These are phyloP conservation scores for Syzygium jambos DNA, from an alignment of 345 rosid genomes.

Conservation along the genomic window DNA sequence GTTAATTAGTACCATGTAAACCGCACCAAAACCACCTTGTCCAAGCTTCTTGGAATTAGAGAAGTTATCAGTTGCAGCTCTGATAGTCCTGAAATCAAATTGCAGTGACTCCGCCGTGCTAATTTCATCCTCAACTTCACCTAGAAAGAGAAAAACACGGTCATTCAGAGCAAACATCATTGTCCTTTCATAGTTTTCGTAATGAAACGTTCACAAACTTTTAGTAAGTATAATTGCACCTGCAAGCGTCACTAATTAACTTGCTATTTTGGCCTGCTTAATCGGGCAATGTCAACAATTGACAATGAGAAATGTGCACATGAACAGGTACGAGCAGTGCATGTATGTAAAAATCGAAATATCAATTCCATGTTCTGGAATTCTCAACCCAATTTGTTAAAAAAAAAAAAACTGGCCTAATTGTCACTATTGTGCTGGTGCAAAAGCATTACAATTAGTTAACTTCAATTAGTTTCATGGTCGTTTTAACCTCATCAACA, in stretches of 20 bases:
- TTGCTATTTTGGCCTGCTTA: too few relatives aligned
- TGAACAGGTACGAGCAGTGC: too few relatives aligned
- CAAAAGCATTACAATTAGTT: neutral
- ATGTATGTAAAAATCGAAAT: neutral
- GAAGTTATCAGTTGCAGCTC: constrained; percentile 12
- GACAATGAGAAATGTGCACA: too few relatives aligned
- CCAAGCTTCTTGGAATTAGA: constrained; percentile 22
- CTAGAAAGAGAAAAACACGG: neutral
- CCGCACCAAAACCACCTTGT: constrained; percentile 20
- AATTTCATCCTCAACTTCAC: neutral
- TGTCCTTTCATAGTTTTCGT: too few relatives aligned
- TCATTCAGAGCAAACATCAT: neutral
- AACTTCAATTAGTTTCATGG: neutral
- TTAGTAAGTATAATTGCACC: neutral
- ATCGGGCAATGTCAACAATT: too few relatives aligned
- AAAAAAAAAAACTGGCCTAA: too few relatives aligned
- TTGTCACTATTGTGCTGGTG: neutral
- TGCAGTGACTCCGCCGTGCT: constrained; percentile 9
- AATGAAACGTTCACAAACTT: neutral
- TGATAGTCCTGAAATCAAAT: constrained; percentile 7
- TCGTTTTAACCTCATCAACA: neutral
- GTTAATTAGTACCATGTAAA: constrained; percentile 9
- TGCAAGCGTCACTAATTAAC: neutral
- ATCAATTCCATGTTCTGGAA: neutral
- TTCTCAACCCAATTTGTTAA: too few relatives aligned